phyloP scores from a whole-genome alignment of 495 filamentous ascomycete species.

The Emericellopsis terricola region DNA sequence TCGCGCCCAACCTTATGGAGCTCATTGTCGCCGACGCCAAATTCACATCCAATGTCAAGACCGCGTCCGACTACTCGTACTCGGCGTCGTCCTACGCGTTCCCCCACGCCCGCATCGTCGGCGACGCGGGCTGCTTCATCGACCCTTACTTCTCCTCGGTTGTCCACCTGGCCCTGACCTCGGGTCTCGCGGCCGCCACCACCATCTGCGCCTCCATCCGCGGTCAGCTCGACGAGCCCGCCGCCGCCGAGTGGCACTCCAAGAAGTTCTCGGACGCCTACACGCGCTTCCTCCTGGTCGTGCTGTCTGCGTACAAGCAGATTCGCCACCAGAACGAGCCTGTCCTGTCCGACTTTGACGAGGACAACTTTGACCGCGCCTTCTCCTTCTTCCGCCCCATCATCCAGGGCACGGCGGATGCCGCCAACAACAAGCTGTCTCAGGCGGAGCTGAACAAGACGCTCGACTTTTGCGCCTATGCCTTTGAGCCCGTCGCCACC shows the following conservation, averaged over 20 bases:
- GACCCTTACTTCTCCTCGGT: conserved; percentile 28
- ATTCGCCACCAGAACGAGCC: conserved; percentile 19
- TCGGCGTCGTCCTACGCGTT: conserved; percentile 16
- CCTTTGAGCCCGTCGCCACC: conserved; percentile 10
- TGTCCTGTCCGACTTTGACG: conserved; percentile 17
- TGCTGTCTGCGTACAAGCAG: conserved; percentile 25
- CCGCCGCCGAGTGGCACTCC: conserved; percentile 27
- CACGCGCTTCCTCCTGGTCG: conserved; percentile 30
- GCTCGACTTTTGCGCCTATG: conserved; percentile 19
- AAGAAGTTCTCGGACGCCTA: conserved; percentile 26
- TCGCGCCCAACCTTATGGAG: conserved; percentile 8
- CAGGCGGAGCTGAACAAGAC: conserved; percentile 16
- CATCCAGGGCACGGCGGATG: conserved; percentile 23
- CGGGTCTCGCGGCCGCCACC: conserved; percentile 26
- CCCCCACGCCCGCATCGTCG: conserved; percentile 19
- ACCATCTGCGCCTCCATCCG: conserved; percentile 12
- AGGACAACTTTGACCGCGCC: conserved; percentile 26
- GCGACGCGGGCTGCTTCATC: conserved; percentile 26
- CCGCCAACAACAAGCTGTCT: conserved; percentile 11
- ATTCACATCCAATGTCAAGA: conserved; percentile 11
- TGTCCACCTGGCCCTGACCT: conserved; percentile 27
- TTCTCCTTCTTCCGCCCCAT: conserved; percentile 26
- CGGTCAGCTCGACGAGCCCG: conserved; percentile 19
- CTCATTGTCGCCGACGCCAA: conserved; percentile 13
- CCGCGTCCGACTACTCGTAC: conserved; percentile 26